phyloP scores from a whole-genome alignment of 2,329 filamentous ascomycete species.

The Mycosphaerella sp. region DNA sequence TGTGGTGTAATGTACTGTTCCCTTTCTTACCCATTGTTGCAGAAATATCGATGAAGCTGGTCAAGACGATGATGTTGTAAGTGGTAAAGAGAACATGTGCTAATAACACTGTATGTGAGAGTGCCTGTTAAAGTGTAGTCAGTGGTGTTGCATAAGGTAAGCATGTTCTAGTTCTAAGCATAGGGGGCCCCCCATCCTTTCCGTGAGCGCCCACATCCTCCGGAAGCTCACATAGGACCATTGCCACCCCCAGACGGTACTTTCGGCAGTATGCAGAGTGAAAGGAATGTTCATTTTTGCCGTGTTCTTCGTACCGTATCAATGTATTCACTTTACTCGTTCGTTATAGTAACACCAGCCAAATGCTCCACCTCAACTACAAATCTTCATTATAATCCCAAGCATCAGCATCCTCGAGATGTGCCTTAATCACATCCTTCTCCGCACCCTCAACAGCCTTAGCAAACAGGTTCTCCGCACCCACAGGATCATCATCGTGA shows the following conservation, averaged over 20 bases:
- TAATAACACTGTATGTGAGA: too few relatives aligned
- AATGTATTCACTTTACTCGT: neutral
- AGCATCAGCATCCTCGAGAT: slow-evolving; percentile 8
- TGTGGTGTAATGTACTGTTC: neutral
- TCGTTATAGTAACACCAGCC: too few relatives aligned
- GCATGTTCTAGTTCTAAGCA: too few relatives aligned
- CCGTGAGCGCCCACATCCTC: neutral
- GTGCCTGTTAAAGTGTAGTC: too few relatives aligned
- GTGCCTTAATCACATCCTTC: slow-evolving; percentile 44
- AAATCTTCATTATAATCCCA: slow-evolving; percentile 5
- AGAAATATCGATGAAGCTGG: neutral
- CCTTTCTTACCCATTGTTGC: neutral
- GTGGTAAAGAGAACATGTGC: too few relatives aligned
- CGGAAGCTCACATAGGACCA: too few relatives aligned
- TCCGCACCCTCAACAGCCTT: slow-evolving; percentile 55
- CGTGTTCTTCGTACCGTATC: too few relatives aligned
- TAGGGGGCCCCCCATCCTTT: neutral
- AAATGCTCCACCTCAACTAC: neutral
- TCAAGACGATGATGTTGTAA: too few relatives aligned
- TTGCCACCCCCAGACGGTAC: neutral
- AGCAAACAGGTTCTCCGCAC: slow-evolving; percentile 58
- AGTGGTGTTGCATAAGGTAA: neutral
- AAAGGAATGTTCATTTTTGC: too few relatives aligned
- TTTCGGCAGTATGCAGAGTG: too few relatives aligned
- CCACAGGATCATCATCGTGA: slow-evolving; percentile 54